Evolutionary conservation across 768 basidiomycete genomes (phyloP).

Genomic region (Naganishia vishniacii): DNA sequence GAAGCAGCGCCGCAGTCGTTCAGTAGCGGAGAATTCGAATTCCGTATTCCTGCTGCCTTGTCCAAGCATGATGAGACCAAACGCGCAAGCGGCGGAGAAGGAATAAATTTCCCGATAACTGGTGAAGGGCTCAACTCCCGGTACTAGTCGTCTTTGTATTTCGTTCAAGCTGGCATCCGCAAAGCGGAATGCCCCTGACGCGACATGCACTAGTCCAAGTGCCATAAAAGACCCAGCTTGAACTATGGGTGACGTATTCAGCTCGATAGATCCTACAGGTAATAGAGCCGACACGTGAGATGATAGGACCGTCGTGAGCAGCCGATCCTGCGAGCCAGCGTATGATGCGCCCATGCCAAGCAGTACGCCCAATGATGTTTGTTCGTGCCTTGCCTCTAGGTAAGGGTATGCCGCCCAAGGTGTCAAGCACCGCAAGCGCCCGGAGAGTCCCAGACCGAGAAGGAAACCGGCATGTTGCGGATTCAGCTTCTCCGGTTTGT

Average conservation of each 20-base stretch:
- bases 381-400: conserved; percentile 90
- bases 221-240: conserved; percentile 84
- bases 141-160: conserved; percentile 69
- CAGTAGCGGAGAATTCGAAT: conserved; percentile 65
- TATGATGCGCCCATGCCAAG: conserved; percentile 90
- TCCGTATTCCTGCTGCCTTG: conserved; percentile 66
- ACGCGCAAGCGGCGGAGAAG: conserved; percentile 77
- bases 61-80: conserved; percentile 95
- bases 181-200: conserved; percentile 79
- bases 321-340: conserved; percentile 73
- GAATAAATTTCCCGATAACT: conserved; percentile 91
- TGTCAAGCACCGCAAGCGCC: conserved; percentile 79
- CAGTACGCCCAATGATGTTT: conserved; percentile 86
- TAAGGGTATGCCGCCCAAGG: conserved; percentile 95
- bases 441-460: conserved; percentile 82
- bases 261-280: conserved; percentile 75
- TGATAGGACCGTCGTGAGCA: conserved; percentile 83
- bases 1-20: conserved; percentile 66
- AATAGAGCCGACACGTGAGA: conserved; percentile 90
- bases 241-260: conserved; percentile 82
- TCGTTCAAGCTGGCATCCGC: conserved; percentile 85
- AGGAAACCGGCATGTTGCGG: conserved; percentile 96
- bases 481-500: conserved; percentile 82
- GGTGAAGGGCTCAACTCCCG: conserved; percentile 73
- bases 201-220: conserved; percentile 82